Evolutionary conservation across 768 basidiomycete genomes (phyloP).

Genomic region (Boletus patriciae): DNA sequence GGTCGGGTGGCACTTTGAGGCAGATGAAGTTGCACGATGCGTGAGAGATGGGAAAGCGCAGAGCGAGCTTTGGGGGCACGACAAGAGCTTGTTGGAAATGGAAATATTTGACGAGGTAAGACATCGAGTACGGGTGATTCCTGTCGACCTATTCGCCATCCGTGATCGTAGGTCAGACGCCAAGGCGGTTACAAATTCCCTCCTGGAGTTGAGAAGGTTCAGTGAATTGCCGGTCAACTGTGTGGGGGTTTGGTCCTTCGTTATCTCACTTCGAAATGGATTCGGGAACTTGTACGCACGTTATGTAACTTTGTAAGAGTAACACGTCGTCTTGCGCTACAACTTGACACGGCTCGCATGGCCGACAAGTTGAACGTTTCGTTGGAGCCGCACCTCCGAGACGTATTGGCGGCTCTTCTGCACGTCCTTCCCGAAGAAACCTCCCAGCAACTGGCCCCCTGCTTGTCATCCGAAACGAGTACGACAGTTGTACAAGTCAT

Average conservation of each 20-base stretch:
- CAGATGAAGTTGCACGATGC: slow-evolving; percentile 84
- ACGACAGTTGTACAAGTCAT: slow-evolving; percentile 41
- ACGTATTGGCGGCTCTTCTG: slow-evolving; percentile 46
- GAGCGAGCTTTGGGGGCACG: slow-evolving; percentile 72
- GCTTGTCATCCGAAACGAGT: slow-evolving; percentile 30
- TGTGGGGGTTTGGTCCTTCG: neutral
- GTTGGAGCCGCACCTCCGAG: slow-evolving; percentile 61
- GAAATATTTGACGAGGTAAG: slow-evolving; percentile 80
- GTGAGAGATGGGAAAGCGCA: slow-evolving; percentile 70
- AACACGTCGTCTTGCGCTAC: neutral
- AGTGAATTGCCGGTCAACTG: neutral
- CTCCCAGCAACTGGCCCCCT: slow-evolving; percentile 41
- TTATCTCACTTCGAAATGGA: no score
- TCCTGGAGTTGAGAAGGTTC: slow-evolving; percentile 55
- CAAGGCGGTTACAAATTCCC: slow-evolving; percentile 69
- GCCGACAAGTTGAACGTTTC: slow-evolving; percentile 53
- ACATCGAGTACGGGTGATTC: slow-evolving; percentile 2
- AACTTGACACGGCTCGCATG: neutral
- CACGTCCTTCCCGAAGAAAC: slow-evolving; percentile 47
- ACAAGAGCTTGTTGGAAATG: slow-evolving; percentile 81
- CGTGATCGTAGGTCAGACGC: slow-evolving; percentile 51
- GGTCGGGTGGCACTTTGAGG: slow-evolving; percentile 80
- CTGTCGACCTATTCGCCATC: slow-evolving; percentile 13
- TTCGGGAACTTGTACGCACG: no score
- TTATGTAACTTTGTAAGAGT: no score